These are phyloP conservation scores for Trifolium repens DNA, from an alignment of 306 rosid genomes.

Conservation along the genomic window DNA sequence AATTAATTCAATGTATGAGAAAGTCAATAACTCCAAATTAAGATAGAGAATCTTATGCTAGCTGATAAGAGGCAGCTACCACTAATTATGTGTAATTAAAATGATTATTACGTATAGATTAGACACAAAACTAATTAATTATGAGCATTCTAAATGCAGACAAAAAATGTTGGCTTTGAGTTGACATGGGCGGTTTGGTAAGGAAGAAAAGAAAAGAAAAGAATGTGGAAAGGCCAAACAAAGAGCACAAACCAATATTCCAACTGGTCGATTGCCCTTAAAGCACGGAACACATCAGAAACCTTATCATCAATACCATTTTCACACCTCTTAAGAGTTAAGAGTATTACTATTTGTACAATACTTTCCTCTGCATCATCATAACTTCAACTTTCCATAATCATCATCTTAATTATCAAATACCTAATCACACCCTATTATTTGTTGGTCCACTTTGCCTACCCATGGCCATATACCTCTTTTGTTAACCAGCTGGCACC, in stretches of 20 bases:
- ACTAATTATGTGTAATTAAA: slow-evolving; percentile 5
- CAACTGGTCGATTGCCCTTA: slow-evolving; percentile 66
- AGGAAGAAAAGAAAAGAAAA: slow-evolving; percentile 39
- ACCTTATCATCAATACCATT: slow-evolving; percentile 74
- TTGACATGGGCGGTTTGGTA: slow-evolving; percentile 59
- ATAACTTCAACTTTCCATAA: no score
- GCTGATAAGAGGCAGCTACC: slow-evolving; percentile 32
- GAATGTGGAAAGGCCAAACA: slow-evolving; percentile 61
- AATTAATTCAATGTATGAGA: neutral
- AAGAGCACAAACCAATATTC: slow-evolving; percentile 54
- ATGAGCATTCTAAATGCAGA: slow-evolving; percentile 42
- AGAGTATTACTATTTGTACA: no score
- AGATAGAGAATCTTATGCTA: slow-evolving; percentile 26
- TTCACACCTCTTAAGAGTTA: neutral
- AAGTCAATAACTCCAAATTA: slow-evolving; percentile 5
- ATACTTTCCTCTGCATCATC: no score
- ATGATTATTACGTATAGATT: slow-evolving; percentile 48
- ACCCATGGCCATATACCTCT: no score
- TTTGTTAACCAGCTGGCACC: no score
- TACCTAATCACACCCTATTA: no score
- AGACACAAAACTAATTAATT: slow-evolving; percentile 34
- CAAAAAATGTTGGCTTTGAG: slow-evolving; percentile 53
- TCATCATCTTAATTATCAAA: no score
- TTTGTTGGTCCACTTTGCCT: no score
- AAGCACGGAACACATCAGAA: slow-evolving; percentile 68